Conservation (phyloP, 225 moss, liverwort and hornwort species). For the Polytrichum formosum region DNA sequence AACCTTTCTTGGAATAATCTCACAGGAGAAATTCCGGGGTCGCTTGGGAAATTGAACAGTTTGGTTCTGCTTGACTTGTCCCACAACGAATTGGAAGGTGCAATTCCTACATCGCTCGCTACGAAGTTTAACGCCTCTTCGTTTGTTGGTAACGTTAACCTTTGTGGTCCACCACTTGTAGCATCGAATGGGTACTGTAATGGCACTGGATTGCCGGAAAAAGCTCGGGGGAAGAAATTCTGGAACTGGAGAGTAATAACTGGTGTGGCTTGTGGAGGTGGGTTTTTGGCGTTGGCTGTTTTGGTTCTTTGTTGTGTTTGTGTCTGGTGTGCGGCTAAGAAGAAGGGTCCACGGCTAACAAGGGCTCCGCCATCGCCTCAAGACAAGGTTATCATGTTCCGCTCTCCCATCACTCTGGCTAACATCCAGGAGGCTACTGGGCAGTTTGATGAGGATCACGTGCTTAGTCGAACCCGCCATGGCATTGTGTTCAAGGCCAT, state of each 20-base stretch:
- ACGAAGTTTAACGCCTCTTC: constrained; percentile 49
- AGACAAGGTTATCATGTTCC: constrained; percentile 84
- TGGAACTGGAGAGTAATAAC: constrained; percentile 51
- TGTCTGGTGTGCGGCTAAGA: constrained; percentile 12
- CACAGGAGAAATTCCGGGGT: constrained; percentile 44
- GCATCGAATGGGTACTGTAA: constrained; percentile 17
- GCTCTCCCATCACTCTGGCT: constrained; percentile 58
- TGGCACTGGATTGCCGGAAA: background rate
- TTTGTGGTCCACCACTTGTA: constrained; percentile 64
- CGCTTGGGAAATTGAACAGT: constrained; percentile 28
- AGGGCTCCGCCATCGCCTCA: constrained; percentile 33
- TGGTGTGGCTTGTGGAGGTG: constrained; percentile 65
- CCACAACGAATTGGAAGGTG: constrained; percentile 49
- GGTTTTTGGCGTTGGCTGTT: constrained; percentile 31
- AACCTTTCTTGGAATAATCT: constrained; percentile 74
- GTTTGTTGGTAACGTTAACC: constrained; percentile 50
- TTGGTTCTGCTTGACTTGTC: constrained; percentile 66
- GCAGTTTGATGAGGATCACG: constrained; percentile 94
- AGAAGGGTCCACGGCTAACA: constrained; percentile 8
- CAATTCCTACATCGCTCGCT: constrained; percentile 61
- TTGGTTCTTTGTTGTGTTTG: constrained; percentile 44
- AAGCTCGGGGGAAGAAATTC: constrained; percentile 24
- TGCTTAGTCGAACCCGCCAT: constrained; percentile 75
- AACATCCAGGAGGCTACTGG: constrained; percentile 87
- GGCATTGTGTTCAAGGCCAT: constrained; percentile 97